These are phyloP conservation scores for Hymenoscyphus scutula DNA, from an alignment of 2,329 filamentous ascomycete genomes.

Conservation along the genomic window DNA sequence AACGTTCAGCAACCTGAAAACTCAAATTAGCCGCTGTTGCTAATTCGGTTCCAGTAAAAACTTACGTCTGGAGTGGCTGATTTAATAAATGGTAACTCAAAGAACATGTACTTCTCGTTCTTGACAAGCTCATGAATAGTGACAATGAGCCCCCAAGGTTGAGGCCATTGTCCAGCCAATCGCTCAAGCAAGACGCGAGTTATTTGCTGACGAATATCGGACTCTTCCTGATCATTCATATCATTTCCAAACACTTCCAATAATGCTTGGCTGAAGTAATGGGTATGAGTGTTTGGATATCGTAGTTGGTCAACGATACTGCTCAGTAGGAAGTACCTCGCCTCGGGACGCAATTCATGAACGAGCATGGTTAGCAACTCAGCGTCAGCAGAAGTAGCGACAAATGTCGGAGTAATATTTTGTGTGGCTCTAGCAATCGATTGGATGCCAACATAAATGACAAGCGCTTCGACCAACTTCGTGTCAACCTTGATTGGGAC, in stretches of 20 bases:
- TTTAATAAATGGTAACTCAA: constrained; percentile 90
- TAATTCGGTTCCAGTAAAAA: not conserved
- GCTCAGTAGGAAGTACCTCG: constrained; percentile 78
- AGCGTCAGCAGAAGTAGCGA: constrained; percentile 63
- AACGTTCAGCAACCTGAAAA: constrained; percentile 33
- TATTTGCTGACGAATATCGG: constrained; percentile 84
- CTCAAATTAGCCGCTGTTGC: constrained; percentile 1
- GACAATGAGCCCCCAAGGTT: constrained; percentile 92
- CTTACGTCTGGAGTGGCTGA: constrained; percentile 73
- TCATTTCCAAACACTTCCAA: constrained; percentile 82
- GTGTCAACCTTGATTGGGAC: constrained; percentile 67
- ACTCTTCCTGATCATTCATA: constrained; percentile 69
- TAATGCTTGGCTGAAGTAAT: constrained; percentile 86
- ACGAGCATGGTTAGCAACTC: constrained; percentile 73
- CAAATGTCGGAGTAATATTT: constrained; percentile 63
- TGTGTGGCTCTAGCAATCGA: constrained; percentile 60
- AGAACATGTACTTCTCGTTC: constrained; percentile 88
- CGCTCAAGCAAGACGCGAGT: constrained; percentile 86
- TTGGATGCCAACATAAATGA: constrained; percentile 76
- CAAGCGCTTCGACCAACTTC: constrained; percentile 73
- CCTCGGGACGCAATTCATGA: constrained; percentile 71
- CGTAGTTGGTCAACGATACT: constrained; percentile 90
- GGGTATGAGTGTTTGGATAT: constrained; percentile 83
- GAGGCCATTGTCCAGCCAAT: constrained; percentile 82
- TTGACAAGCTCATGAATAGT: constrained; percentile 87